Conservation (phyloP, 257 asterid species). For the Thymus mandschuricus region DNA sequence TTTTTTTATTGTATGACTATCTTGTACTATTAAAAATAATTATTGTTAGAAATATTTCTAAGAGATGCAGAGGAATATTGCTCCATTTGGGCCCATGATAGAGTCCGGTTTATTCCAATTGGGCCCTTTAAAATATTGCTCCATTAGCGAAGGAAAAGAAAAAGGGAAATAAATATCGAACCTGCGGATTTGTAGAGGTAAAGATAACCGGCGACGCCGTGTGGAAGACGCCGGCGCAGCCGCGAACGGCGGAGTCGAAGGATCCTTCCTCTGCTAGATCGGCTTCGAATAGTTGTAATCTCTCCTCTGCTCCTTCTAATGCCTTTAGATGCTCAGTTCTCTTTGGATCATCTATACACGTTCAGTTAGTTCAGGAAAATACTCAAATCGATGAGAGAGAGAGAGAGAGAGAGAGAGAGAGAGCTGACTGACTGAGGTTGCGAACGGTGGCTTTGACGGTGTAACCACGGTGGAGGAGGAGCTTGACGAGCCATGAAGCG, state of each 20-base stretch:
- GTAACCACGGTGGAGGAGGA: constrained; percentile 14
- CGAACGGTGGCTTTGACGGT: constrained; percentile 25
- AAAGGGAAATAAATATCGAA: no score
- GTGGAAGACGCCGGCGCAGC: constrained; percentile 60
- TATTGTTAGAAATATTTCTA: no score
- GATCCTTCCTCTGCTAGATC: constrained; percentile 50
- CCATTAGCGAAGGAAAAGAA: no score
- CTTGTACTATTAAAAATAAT: no score
- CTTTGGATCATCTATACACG: constrained; percentile 40
- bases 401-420: not conserved
- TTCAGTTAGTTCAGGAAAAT: no score
- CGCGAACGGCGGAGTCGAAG: constrained; percentile 51
- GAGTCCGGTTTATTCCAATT: no score
- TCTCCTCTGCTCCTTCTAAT: constrained; percentile 56
- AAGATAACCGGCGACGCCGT: constrained; percentile 55
- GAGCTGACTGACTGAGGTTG: not conserved
- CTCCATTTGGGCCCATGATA: no score
- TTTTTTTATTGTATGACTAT: no score
- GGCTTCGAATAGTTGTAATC: constrained; percentile 46
- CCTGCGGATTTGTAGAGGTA: constrained; percentile 36
- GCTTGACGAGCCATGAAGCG: constrained; percentile 24
- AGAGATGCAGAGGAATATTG: no score
- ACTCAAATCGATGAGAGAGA: no score
- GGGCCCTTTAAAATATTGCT: no score
- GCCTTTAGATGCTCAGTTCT: constrained; percentile 43